Conservation (phyloP, 169 alveolate species). For the Cryptosporidium parvum region DNA sequence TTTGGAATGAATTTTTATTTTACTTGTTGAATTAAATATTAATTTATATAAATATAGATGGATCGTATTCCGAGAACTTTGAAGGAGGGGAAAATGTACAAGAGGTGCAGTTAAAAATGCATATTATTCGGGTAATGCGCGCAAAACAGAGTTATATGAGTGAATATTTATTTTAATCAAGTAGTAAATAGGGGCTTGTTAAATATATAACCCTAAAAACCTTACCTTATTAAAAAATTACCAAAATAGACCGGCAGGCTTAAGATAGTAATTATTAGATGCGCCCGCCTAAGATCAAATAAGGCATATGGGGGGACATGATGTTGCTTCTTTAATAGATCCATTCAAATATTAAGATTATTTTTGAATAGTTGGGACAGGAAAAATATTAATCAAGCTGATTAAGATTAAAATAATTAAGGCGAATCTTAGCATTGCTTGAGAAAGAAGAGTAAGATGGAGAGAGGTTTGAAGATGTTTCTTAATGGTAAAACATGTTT, state of each 20-base stretch:
- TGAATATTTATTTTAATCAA: too few species aligned
- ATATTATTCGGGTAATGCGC: not conserved
- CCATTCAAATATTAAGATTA: slow-evolving; percentile 28
- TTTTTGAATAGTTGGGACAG: slow-evolving; percentile 49
- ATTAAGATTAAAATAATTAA: slow-evolving; percentile 31
- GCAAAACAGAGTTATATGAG: too few species aligned
- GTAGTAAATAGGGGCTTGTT: not conserved
- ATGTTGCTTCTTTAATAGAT: slow-evolving; percentile 41
- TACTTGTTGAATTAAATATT: not conserved
- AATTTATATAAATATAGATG: too few species aligned
- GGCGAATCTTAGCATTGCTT: slow-evolving; percentile 53
- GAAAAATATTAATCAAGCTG: slow-evolving; percentile 64
- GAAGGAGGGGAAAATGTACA: not conserved
- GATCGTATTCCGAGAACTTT: not conserved
- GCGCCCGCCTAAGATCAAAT: slow-evolving; percentile 71
- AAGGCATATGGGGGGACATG: slow-evolving; percentile 51
- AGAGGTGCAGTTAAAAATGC: not conserved
- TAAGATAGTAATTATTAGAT: slow-evolving; percentile 37
- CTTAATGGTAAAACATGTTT: slow-evolving; percentile 19
- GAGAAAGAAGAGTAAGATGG: slow-evolving; percentile 61
- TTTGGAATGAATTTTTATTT: too few species aligned
- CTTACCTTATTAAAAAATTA: not conserved
- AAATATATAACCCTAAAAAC: not conserved
- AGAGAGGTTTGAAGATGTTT: slow-evolving; percentile 45
- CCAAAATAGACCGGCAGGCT: slow-evolving; percentile 5